A percentile compares a stretch with the other conserved stretches of the same genome.
Evolutionary conservation across 2,329 filamentous ascomycete genomes (phyloP).

Genomic region (Sphaerostilbella broomeana): DNA sequence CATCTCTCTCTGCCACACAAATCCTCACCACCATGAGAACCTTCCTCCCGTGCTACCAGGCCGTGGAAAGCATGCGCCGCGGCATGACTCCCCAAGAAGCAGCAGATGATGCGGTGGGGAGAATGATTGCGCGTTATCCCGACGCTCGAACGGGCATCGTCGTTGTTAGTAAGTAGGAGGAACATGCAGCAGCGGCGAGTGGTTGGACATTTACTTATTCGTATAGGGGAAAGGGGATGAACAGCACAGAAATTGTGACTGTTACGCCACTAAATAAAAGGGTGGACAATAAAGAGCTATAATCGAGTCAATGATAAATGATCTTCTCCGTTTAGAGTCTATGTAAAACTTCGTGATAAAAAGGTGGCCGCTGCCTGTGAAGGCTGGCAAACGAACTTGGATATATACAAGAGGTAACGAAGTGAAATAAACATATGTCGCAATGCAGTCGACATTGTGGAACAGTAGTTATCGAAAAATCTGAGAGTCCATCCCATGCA

Average conservation of each 20-base stretch:
- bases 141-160: slow-evolving; percentile 42
- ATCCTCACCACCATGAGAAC: slow-evolving; percentile 53
- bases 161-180: slow-evolving; percentile 41
- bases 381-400: no score
- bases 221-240: slow-evolving; percentile 42
- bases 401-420: no score
- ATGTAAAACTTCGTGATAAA: no score
- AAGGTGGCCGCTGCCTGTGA: no score
- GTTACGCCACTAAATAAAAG: slow-evolving; percentile 22
- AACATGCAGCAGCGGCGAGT: slow-evolving; percentile 44
- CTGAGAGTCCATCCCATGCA: no score
- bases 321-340: no score
- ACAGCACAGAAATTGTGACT: slow-evolving; percentile 36
- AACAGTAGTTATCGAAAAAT: no score
- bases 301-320: no score
- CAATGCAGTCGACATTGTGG: no score
- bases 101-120: slow-evolving; percentile 42
- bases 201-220: slow-evolving; percentile 51
- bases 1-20: no score
- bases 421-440: no score
- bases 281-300: background rate
- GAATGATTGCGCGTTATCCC: slow-evolving; percentile 44
- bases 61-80: slow-evolving; percentile 44
- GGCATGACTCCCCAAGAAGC: slow-evolving; percentile 43
- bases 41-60: slow-evolving; percentile 52